Percentiles rank a stretch among this genome's conserved stretches.
These are phyloP conservation scores for Blastocystis sp. DNA, from an alignment of 352 stramenopile species.

Conservation along the genomic window DNA sequence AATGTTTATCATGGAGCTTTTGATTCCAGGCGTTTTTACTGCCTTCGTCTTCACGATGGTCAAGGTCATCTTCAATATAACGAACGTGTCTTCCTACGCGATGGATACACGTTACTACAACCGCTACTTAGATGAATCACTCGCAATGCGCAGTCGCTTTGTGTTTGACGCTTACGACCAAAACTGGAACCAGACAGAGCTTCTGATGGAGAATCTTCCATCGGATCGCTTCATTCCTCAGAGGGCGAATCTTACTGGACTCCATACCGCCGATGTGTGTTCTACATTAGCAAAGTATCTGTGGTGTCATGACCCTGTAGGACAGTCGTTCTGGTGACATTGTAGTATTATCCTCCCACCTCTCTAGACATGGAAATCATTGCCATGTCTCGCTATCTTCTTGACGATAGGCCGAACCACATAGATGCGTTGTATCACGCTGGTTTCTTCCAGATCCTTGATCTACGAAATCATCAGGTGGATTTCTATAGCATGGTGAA, in stretches of 20 bases:
- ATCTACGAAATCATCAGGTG: neutral
- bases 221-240: neutral
- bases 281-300: slow-evolving; percentile 9
- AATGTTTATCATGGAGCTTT: slow-evolving; percentile 74
- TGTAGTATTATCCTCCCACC: slow-evolving; percentile 15
- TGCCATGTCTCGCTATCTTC: slow-evolving; percentile 37
- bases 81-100: slow-evolving; percentile 64
- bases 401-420: slow-evolving; percentile 30
- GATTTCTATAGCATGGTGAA: slow-evolving; percentile 3
- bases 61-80: slow-evolving; percentile 69
- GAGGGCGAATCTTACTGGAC: neutral
- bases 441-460: neutral
- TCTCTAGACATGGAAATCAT: neutral
- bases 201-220: neutral
- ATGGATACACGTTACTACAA: slow-evolving; percentile 67
- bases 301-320: slow-evolving; percentile 46
- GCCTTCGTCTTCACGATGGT: slow-evolving; percentile 72
- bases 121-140: slow-evolving; percentile 62
- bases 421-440: slow-evolving; percentile 7
- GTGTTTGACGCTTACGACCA: neutral
- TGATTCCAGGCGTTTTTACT: slow-evolving; percentile 75
- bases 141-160: neutral
- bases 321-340: neutral
- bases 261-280: neutral
- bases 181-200: neutral